phyloP scores from a whole-genome alignment of 495 filamentous ascomycete genomes.

The Aspergillus olivimuriae region DNA sequence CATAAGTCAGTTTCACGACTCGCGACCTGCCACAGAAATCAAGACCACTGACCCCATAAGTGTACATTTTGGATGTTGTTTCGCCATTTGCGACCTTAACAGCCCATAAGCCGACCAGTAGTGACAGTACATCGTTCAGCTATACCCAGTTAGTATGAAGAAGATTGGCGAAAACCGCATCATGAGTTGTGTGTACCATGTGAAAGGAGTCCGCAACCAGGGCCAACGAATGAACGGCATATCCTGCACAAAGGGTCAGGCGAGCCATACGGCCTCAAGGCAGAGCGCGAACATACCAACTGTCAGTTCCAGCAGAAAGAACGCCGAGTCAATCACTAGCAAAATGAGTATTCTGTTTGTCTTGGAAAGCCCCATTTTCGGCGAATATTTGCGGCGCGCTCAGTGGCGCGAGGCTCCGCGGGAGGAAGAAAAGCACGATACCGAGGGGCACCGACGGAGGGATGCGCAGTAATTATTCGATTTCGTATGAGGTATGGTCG shows the following conservation, averaged over 20 bases:
- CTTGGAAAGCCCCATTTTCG: conserved; percentile 82
- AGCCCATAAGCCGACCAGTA: conserved; percentile 90
- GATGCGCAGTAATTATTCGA: too few relatives aligned
- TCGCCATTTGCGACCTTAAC: conserved; percentile 77
- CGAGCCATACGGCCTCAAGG: neutral
- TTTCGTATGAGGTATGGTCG: too few relatives aligned
- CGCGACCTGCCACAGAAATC: conserved; percentile 2
- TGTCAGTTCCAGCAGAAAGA: conserved; percentile 84
- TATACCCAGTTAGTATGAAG: too few relatives aligned
- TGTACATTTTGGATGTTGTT: conserved; percentile 78
- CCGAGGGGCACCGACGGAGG: neutral
- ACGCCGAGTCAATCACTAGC: conserved; percentile 79
- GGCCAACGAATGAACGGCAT: conserved; percentile 81
- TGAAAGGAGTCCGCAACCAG: conserved; percentile 96
- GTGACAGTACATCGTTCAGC: conserved; percentile 92
- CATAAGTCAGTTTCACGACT: neutral
- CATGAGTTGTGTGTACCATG: conserved; percentile 86
- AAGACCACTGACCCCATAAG: conserved; percentile 70
- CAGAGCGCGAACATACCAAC: conserved; percentile 47
- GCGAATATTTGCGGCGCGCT: conserved; percentile 20
- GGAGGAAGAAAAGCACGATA: conserved; percentile 6
- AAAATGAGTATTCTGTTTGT: conserved; percentile 87
- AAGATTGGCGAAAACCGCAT: too few relatives aligned
- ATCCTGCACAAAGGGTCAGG: conserved; percentile 43
- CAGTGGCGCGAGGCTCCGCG: conserved; percentile 16